These are phyloP conservation scores for Cyathus striatus DNA, from an alignment of 768 basidiomycete species.

Conservation along the genomic window DNA sequence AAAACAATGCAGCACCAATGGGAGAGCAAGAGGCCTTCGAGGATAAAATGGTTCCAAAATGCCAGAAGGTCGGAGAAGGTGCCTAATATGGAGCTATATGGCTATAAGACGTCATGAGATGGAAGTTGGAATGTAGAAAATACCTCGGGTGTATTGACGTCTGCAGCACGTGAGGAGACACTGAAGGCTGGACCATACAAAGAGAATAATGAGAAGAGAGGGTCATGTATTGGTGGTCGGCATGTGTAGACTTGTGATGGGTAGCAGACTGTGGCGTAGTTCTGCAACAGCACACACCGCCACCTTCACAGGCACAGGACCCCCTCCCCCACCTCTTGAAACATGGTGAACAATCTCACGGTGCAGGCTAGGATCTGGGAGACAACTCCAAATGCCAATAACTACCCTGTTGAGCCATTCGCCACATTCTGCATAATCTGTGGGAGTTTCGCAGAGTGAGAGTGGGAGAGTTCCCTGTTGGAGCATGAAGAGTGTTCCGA, in stretches of 20 bases:
- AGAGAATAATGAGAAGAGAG: too few relatives aligned
- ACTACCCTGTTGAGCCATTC: constrained; percentile 81
- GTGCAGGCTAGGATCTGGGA: constrained; percentile 85
- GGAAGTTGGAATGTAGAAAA: too few relatives aligned
- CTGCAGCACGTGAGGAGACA: too few relatives aligned
- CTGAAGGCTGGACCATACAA: too few relatives aligned
- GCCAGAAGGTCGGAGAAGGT: too few relatives aligned
- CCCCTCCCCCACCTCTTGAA: constrained; percentile 84
- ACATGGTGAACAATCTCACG: constrained; percentile 90
- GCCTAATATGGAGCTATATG: too few relatives aligned
- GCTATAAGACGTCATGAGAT: too few relatives aligned
- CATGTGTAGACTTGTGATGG: constrained; percentile 34
- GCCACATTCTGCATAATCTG: constrained; percentile 84
- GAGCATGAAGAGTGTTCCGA: constrained; percentile 53
- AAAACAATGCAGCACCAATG: too few relatives aligned
- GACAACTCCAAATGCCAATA: constrained; percentile 88
- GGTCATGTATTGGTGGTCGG: too few relatives aligned
- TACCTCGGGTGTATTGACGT: too few relatives aligned
- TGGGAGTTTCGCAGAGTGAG: constrained; percentile 88
- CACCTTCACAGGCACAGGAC: constrained; percentile 11
- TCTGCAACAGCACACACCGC: constrained; percentile 9
- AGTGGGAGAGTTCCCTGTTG: constrained; percentile 88
- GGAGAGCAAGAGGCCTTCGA: too few relatives aligned
- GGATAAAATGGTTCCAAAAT: too few relatives aligned
- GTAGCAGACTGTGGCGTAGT: constrained; percentile 24